phyloP scores from a whole-genome alignment of 352 stramenopile species.

The Phytopythium litorale region DNA sequence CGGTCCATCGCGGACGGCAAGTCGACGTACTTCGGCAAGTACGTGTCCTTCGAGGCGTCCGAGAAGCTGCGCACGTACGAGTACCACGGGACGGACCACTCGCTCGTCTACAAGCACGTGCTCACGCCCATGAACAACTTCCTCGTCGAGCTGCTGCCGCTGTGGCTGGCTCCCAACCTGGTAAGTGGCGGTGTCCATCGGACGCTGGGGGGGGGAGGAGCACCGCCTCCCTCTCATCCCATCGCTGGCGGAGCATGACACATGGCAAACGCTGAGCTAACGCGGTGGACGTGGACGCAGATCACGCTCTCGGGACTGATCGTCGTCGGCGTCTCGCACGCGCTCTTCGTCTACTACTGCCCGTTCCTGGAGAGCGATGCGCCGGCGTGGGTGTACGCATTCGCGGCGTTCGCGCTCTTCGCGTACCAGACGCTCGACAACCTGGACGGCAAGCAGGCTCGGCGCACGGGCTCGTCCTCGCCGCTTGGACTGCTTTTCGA shows the following conservation, averaged over 20 bases:
- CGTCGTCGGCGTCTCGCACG: constrained; percentile 55
- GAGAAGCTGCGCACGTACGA: constrained; percentile 85
- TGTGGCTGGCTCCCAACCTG: constrained; percentile 82
- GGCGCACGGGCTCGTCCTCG: constrained; percentile 91
- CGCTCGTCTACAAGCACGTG: constrained; percentile 85
- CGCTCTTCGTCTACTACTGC: constrained; percentile 64
- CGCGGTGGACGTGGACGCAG: constrained; percentile 11
- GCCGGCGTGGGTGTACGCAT: constrained; percentile 65
- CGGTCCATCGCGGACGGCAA: constrained; percentile 67
- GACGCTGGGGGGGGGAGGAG: neutral
- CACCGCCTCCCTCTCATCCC: too few relatives aligned
- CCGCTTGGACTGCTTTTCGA: constrained; percentile 98
- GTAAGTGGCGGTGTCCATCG: constrained; percentile 16
- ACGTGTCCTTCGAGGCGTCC: constrained; percentile 79
- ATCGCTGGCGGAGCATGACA: neutral
- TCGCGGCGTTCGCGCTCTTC: constrained; percentile 59
- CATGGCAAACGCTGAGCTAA: neutral
- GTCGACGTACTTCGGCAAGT: constrained; percentile 88
- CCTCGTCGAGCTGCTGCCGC: constrained; percentile 64
- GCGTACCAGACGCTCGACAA: constrained; percentile 85
- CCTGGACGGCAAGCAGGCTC: constrained; percentile 98
- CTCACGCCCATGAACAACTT: constrained; percentile 87
- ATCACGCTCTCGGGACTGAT: constrained; percentile 78
- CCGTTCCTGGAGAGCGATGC: constrained; percentile 68
- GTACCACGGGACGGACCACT: constrained; percentile 85